Evolutionary conservation across 2,329 filamentous ascomycete genomes (phyloP), one percentile per base, ranked within the genome.

Genomic region (Neonectria hederae): DNA sequence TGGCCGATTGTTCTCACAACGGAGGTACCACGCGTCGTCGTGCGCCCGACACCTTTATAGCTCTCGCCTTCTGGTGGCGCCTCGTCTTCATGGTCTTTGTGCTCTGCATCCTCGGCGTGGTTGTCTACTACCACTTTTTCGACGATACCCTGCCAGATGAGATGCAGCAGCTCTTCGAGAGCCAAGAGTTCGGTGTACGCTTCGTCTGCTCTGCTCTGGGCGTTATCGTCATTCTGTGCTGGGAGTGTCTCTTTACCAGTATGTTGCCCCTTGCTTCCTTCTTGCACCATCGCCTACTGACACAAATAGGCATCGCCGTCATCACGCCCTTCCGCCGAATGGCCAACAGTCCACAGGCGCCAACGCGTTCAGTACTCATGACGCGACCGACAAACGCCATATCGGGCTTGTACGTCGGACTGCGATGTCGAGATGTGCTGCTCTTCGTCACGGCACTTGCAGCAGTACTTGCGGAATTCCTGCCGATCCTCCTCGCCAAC

Each of bases 401-500:
- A 21, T 81, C 79, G 1, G 83, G 82, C 0, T 53, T 86, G 14
- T 72, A 67, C 0, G 63, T 63, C 2, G 64, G 66, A 0, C 45
- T 72, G 0, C 30, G 58, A 2, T 57, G 76, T 74, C 66, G 73
- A 10, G 79, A 85, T 35, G 54, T 75, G 17, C 81, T 82, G 45
- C 76, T 84, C 3, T 74, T 79, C 40, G 62, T 78, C 17, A 78
- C 81, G 4, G 78, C 81, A 0, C 72, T 79, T 17, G 79, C 81
- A 10, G 76, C 82, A 1, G 76, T 85, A 14, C 73, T 84, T 1
- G 77, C 83, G 5, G 82, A 86, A 54, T 79, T 84, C 45, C 77
- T 86, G 5, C 83, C 83, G 0, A 74, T 85, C 11, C 73, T 83
- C 1, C 76, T 86, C 2, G 78, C 81, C 71, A 85, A 84, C 66